Percentiles rank a stretch among this genome's conserved stretches.
Evolutionary conservation across 306 rosid species (phyloP).

Genomic region (Inga oerstediana): DNA sequence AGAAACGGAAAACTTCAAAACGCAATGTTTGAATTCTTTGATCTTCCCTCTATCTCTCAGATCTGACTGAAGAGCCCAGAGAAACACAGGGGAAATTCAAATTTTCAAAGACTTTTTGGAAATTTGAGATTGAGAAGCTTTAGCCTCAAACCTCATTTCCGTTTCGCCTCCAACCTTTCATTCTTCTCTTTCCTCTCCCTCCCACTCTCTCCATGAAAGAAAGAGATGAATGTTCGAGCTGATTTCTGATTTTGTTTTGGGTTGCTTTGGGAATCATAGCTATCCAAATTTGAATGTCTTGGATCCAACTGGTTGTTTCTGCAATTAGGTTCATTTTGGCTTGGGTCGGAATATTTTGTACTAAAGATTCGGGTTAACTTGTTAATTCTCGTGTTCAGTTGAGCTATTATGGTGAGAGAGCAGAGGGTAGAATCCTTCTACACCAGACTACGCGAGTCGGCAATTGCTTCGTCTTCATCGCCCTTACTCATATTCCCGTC

Average conservation of each 20-base stretch:
- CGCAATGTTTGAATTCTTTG: conserved; percentile 4
- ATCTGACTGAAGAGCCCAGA: conserved; percentile 18
- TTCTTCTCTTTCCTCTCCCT: neutral
- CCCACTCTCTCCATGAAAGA: neutral
- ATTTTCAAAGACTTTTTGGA: neutral
- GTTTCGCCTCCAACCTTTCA: neutral
- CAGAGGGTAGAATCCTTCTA: conserved; percentile 71
- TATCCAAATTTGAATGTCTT: neutral
- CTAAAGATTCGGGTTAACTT: conserved; percentile 4
- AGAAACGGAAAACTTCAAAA: conserved; percentile 25
- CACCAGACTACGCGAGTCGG: conserved; percentile 61
- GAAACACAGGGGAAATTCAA: neutral
- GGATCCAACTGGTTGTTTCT: neutral
- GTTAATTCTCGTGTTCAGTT: conserved; percentile 26
- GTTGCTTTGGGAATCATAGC: neutral
- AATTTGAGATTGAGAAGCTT: conserved; percentile 36
- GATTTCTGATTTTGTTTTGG: neutral
- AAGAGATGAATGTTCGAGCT: neutral
- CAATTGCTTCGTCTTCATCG: conserved; percentile 48
- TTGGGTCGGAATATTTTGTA: neutral
- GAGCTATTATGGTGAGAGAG: conserved; percentile 72
- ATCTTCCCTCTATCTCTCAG: conserved; percentile 21
- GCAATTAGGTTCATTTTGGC: neutral
- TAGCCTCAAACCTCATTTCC: conserved; percentile 1
- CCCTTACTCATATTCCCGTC: conserved; percentile 89